Percentiles rank a stretch among this genome's conserved stretches.
These are phyloP conservation scores for Pseudocercospora macadamiae DNA, from an alignment of 2,329 filamentous ascomycete species.

Conservation along the genomic window DNA sequence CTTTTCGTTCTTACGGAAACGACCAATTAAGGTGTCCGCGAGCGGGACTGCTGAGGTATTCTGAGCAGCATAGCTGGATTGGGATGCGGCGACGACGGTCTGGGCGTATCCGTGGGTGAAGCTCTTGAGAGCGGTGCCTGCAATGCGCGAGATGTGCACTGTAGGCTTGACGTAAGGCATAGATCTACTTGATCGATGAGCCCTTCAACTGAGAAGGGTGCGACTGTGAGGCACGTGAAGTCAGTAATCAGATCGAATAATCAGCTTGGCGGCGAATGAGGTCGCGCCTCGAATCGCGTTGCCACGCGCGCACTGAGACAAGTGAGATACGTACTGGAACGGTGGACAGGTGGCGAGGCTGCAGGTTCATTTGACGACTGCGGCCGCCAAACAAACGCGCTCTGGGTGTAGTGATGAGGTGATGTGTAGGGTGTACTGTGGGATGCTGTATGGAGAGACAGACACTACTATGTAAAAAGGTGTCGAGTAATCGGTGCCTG, in stretches of 20 bases:
- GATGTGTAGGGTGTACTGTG: conserved; percentile 9
- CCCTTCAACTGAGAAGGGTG: conserved; percentile 62
- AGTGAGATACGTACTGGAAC: conserved; percentile 19
- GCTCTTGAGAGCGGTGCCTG: conserved; percentile 67
- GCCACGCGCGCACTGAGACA: background rate
- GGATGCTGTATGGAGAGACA: background rate
- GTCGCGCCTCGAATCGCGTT: background rate
- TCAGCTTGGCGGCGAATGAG: conserved; percentile 27
- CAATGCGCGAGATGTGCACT: conserved; percentile 89
- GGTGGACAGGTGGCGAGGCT: conserved; percentile 45
- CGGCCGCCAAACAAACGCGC: conserved; percentile 92
- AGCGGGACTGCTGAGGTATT: conserved; percentile 60
- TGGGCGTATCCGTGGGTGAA: conserved; percentile 98
- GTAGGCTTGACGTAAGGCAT: conserved; percentile 76
- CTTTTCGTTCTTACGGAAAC: conserved; percentile 48
- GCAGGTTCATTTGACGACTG: conserved; percentile 99
- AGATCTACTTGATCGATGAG: conserved; percentile 69
- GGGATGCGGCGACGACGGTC: conserved; percentile 92
- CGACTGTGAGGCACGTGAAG: conserved; percentile 40
- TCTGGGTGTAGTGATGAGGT: conserved; percentile 23
- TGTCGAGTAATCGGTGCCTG: background rate
- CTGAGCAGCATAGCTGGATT: conserved; percentile 75
- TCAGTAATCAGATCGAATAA: no score
- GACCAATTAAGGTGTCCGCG: conserved; percentile 52
- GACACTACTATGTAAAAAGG: conserved; percentile 7